Evolutionary conservation across 2,329 filamentous ascomycete genomes (phyloP).

Genomic region (Trichoderma aggressivum): DNA sequence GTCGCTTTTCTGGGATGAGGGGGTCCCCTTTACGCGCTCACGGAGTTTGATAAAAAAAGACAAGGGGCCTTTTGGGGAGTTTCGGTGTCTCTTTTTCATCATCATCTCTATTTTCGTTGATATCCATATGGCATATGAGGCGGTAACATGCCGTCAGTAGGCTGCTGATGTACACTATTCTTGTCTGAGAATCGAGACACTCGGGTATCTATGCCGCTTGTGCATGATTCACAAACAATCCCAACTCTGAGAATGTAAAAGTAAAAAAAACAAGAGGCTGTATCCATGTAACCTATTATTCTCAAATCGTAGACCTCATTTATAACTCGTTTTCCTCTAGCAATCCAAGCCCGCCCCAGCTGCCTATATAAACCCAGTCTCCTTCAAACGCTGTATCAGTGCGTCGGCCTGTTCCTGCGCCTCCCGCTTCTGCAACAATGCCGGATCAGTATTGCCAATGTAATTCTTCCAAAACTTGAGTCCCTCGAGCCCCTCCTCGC

Average conservation of each 20-base stretch:
- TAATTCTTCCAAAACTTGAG: conserved; percentile 90
- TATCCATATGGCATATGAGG: not conserved
- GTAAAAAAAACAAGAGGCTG: not conserved
- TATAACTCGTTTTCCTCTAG: not conserved
- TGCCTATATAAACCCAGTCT: conserved; percentile 37
- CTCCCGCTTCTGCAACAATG: conserved; percentile 29
- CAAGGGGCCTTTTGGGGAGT: conserved; percentile 7
- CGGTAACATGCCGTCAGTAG: not conserved
- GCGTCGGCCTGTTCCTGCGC: conserved; percentile 38
- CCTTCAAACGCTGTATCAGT: conserved; percentile 42
- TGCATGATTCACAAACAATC: not conserved
- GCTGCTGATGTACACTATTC: not conserved
- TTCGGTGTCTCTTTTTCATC: not conserved
- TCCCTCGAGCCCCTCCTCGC: conserved; percentile 89
- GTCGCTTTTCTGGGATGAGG: not conserved
- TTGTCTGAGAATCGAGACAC: not conserved
- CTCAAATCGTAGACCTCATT: not conserved
- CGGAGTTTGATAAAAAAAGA: conserved; percentile 1
- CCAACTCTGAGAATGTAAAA: not conserved
- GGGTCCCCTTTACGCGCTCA: not conserved
- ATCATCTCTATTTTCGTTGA: not conserved
- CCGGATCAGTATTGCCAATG: conserved; percentile 45
- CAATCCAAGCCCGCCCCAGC: not conserved
- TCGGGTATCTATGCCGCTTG: not conserved
- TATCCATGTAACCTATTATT: not conserved